Base-by-base conservation (phyloP, 352 stramenopile genomes). In the Phytophthora sansomeana region DNA sequence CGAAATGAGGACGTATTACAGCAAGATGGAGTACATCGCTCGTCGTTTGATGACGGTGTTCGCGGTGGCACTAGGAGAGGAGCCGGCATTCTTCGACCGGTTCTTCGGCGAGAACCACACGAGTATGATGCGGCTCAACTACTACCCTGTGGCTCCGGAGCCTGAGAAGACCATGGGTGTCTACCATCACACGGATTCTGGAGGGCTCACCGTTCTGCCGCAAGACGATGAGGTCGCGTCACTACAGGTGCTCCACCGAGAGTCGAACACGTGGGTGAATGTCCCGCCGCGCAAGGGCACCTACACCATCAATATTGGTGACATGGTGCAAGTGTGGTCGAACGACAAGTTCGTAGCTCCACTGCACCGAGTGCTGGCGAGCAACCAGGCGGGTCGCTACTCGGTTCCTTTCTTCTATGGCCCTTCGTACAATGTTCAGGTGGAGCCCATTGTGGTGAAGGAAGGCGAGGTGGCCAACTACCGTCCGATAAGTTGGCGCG, bases 81-180 rank as follows among this genome's bases (percentile, higher is more conserved):
- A 70, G 7, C 35, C 66, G 4, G 69, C 68, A 24, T 82, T 83
- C 54, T 77, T 90, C 24, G 75, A 87, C 57, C 63, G 80, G 64
- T 87, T 83, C 50, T 89, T 77, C 54, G 58, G 76, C 21, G 67
- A 57, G 21, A 66, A 63, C 36, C 94, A 98, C 74, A 96, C 87
- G 19, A 95, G 80, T 44, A 96, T 95, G 58, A 55, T 98, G 52
- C 73, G 94, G 26, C 72, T 97, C 35, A 98, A 98, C 67, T 85
- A 95, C 69, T 98, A 98, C 73, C 94, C 92, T 5, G 61, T 82
- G 2, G 52, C 75, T 1, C 63, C 69, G 1, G 61, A 81, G 10
- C 71, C 74, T 6, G 64, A 64, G 47, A 72, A 56, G 11, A 67
- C 72, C 17, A 81, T 86, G 75, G 75, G 69, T 30, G 75, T 24